phyloP scores from a whole-genome alignment of 352 stramenopile genomes.

The Saprolegnia parasitica region DNA sequence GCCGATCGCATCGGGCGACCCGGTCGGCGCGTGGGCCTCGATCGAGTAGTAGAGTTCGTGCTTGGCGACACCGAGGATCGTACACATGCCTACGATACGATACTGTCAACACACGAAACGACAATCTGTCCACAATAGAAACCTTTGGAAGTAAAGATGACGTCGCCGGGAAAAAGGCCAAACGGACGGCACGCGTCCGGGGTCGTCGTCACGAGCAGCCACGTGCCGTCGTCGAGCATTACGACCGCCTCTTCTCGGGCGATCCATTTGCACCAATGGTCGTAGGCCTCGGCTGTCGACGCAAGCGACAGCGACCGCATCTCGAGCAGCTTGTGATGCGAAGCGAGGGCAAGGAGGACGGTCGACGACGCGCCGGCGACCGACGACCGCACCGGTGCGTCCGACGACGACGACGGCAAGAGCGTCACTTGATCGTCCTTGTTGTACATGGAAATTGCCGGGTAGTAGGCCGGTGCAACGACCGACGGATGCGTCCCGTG shows the following conservation, averaged over 20 bases:
- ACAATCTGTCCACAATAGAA: constrained; percentile 22
- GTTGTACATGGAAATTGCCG: constrained; percentile 90
- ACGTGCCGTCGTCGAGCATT: neutral
- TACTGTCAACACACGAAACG: neutral
- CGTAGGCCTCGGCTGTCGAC: neutral
- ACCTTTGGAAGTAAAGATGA: constrained; percentile 54
- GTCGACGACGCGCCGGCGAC: constrained; percentile 46
- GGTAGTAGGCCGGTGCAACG: constrained; percentile 40
- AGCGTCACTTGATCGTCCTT: constrained; percentile 85
- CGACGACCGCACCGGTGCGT: neutral
- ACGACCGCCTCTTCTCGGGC: neutral
- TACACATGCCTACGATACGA: constrained; percentile 31
- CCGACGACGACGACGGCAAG: constrained; percentile 36
- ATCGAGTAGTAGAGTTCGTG: constrained; percentile 62
- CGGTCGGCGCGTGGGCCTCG: neutral
- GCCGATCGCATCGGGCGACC: constrained; percentile 17
- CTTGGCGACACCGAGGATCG: constrained; percentile 52
- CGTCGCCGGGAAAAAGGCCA: constrained; percentile 43
- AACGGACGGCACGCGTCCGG: constrained; percentile 36
- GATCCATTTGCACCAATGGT: no score
- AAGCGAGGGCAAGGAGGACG: neutral
- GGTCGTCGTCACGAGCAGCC: constrained; percentile 33
- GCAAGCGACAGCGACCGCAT: constrained; percentile 24
- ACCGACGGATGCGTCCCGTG: constrained; percentile 28
- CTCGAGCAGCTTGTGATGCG: constrained; percentile 30